Conservation (phyloP, 78 protist species). For the Cyanophora paradoxa region DNA sequence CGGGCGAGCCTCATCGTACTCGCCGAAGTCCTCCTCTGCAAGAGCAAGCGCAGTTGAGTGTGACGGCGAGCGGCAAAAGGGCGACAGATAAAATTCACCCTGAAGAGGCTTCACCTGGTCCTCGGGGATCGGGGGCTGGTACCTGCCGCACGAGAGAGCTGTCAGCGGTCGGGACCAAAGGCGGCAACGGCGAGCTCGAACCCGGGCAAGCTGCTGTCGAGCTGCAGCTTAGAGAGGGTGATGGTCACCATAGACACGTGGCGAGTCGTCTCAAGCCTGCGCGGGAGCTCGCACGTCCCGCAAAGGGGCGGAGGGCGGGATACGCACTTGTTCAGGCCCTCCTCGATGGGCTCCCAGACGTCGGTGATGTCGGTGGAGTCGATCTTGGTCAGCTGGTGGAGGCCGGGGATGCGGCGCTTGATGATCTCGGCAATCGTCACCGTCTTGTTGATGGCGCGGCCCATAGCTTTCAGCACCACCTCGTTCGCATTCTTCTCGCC, state of each 20-base stretch:
- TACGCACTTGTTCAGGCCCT: constrained; percentile 8
- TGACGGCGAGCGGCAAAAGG: no score
- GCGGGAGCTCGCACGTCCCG: neutral
- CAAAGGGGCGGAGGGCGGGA: neutral
- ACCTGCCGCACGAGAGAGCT: no score
- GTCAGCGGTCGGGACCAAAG: no score
- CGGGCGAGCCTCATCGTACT: no score
- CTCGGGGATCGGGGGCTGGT: no score
- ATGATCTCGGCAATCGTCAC: constrained; percentile 41
- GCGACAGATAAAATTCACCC: no score
- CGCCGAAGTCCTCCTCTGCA: no score
- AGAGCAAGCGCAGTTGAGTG: no score
- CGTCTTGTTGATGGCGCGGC: constrained; percentile 26
- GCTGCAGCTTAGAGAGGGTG: no score
- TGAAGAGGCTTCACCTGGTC: no score
- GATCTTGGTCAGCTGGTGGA: constrained; percentile 39
- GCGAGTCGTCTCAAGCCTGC: neutral
- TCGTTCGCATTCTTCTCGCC: neutral
- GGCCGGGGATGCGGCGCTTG: constrained; percentile 36
- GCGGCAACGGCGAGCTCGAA: no score
- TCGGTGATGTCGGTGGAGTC: constrained; percentile 1
- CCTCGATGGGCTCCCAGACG: constrained; percentile 16
- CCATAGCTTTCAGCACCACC: constrained; percentile 29
- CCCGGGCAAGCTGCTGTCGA: no score
- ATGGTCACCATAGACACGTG: constrained; percentile 11